Evolutionary conservation across 2,329 filamentous ascomycete species (phyloP).

Genomic region (Graphium sp.): DNA sequence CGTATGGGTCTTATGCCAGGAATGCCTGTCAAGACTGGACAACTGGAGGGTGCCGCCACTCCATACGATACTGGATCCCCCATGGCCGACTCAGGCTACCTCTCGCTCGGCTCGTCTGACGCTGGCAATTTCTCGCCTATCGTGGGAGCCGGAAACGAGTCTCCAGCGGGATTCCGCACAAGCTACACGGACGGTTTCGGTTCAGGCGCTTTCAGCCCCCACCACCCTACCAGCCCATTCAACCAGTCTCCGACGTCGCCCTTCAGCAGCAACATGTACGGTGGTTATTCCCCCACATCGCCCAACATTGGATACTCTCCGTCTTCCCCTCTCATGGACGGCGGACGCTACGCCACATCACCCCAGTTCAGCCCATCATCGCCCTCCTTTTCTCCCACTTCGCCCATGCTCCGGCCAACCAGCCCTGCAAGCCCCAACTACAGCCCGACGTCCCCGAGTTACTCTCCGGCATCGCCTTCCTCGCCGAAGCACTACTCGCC

Average conservation of each 20-base stretch:
- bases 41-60: conserved; percentile 71
- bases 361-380: conserved; percentile 48
- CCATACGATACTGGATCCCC: conserved; percentile 85
- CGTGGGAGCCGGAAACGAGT: conserved; percentile 56
- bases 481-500: conserved; percentile 42
- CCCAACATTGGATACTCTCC: conserved; percentile 61
- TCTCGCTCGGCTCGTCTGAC: conserved; percentile 45
- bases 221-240: conserved; percentile 60
- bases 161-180: conserved; percentile 46
- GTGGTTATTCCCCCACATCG: conserved; percentile 61
- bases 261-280: conserved; percentile 31
- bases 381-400: conserved; percentile 46
- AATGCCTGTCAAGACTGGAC: conserved; percentile 58
- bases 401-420: conserved; percentile 36
- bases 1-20: conserved; percentile 69
- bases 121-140: conserved; percentile 62
- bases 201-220: conserved; percentile 43
- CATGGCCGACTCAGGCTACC: conserved; percentile 53
- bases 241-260: conserved; percentile 52
- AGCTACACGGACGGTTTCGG: conserved; percentile 39
- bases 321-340: conserved; percentile 49
- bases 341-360: conserved; percentile 35
- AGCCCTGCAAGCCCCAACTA: conserved; percentile 43
- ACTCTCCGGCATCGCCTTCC: conserved; percentile 44
- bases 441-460: conserved; percentile 48